Percentiles rank a stretch among this genome's conserved stretches.
phyloP scores from a whole-genome alignment of 2,329 filamentous ascomycete species.

The Pyrenochaeta sp. region DNA sequence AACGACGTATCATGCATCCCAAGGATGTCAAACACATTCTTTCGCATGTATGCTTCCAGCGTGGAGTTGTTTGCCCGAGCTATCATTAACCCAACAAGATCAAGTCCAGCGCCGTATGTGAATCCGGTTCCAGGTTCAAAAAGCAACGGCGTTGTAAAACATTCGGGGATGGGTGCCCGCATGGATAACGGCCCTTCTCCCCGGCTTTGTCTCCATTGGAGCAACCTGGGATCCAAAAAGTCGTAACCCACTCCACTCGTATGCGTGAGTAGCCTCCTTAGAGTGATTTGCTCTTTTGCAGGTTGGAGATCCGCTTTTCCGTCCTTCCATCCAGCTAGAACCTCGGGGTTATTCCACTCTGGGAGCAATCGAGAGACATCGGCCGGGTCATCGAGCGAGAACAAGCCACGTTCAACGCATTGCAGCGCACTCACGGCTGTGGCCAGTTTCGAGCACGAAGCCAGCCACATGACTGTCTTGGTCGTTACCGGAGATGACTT shows the following conservation, averaged over 20 bases:
- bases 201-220: constrained; percentile 20
- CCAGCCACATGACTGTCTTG: constrained; percentile 40
- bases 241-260: constrained; percentile 34
- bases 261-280: constrained; percentile 33
- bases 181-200: constrained; percentile 13
- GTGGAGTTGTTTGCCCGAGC: constrained; percentile 26
- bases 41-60: constrained; percentile 32
- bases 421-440: constrained; percentile 37
- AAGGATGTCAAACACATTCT: constrained; percentile 29
- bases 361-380: constrained; percentile 32
- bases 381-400: constrained; percentile 30
- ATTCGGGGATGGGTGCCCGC: constrained; percentile 16
- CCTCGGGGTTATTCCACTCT: constrained; percentile 29
- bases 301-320: constrained; percentile 16
- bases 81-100: constrained; percentile 34
- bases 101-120: constrained; percentile 29
- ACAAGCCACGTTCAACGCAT: constrained; percentile 36
- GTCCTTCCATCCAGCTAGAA: constrained; percentile 23
- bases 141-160: constrained; percentile 25
- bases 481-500: constrained; percentile 17
- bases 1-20: constrained; percentile 35
- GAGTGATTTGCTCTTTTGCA: constrained; percentile 27
- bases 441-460: constrained; percentile 39
- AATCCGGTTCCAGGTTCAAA: constrained; percentile 35
- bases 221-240: constrained; percentile 22